These are phyloP conservation scores for Phalaenopsis hybrid DNA, from an alignment of 116 monocot species.

Conservation along the genomic window DNA sequence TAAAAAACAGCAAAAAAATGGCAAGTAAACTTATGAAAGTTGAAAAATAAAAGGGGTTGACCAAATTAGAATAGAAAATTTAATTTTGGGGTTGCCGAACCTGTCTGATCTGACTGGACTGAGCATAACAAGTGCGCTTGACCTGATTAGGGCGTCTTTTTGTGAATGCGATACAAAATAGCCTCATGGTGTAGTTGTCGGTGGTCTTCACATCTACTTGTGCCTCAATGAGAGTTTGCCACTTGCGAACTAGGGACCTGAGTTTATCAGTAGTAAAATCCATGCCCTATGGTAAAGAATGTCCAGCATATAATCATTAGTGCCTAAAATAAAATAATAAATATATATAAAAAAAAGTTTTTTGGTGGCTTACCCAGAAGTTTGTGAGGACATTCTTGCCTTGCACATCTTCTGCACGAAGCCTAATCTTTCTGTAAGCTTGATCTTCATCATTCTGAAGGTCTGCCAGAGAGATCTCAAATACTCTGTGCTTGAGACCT, in stretches of 20 bases:
- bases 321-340: not conserved
- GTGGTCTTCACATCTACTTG: slow-evolving; percentile 95
- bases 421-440: slow-evolving; percentile 75
- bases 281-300: slow-evolving; percentile 56
- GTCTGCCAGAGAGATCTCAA: slow-evolving; percentile 36
- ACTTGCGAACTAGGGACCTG: slow-evolving; percentile 71
- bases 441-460: slow-evolving; percentile 83
- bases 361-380: slow-evolving; percentile 55
- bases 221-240: slow-evolving; percentile 86
- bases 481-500: slow-evolving; percentile 79
- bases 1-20: not conserved
- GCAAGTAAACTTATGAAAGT: too few relatives aligned
- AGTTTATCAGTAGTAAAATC: slow-evolving; percentile 84
- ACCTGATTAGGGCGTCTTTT: slow-evolving; percentile 80
- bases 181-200: slow-evolving; percentile 63
- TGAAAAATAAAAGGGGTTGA: too few relatives aligned
- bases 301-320: not conserved
- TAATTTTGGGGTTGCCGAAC: slow-evolving; percentile 8
- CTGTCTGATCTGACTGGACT: slow-evolving; percentile 82
- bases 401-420: slow-evolving; percentile 78
- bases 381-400: slow-evolving; percentile 91
- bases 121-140: slow-evolving; percentile 82
- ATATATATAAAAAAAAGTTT: not conserved
- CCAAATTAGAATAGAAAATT: not conserved
- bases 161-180: slow-evolving; percentile 87